Conservation (phyloP, 768 basidiomycete genomes). For the Antrodiella citrinella region DNA sequence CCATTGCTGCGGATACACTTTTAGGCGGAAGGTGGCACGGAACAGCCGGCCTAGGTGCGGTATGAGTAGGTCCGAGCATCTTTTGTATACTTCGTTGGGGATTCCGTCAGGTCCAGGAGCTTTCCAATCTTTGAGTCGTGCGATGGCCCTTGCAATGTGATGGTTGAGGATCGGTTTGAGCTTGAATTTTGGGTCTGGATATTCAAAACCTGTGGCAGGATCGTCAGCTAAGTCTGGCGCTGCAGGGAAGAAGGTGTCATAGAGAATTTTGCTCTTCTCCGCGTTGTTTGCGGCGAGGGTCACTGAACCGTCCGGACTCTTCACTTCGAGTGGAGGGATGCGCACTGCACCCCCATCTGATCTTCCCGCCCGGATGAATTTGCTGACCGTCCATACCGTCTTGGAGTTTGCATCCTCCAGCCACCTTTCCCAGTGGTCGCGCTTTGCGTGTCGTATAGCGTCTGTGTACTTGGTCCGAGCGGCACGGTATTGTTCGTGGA, state of each 20-base stretch:
- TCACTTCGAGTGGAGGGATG: slow-evolving; percentile 11
- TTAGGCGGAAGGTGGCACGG: slow-evolving; percentile 20
- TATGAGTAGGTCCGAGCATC: slow-evolving; percentile 17
- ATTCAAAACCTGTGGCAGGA: slow-evolving; percentile 13
- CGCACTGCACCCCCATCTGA: slow-evolving; percentile 11
- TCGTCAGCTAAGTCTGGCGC: no score
- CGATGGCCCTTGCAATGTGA: slow-evolving; percentile 21
- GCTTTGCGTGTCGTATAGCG: slow-evolving; percentile 14
- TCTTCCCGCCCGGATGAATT: slow-evolving; percentile 1
- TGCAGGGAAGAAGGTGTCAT: slow-evolving; percentile 22
- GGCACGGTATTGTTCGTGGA: slow-evolving; percentile 9
- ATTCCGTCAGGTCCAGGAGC: slow-evolving; percentile 22
- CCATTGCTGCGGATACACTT: slow-evolving; percentile 23
- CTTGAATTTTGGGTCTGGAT: slow-evolving; percentile 19
- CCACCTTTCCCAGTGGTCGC: slow-evolving; percentile 17
- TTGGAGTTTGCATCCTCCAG: slow-evolving; percentile 10
- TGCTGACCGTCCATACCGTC: slow-evolving; percentile 16
- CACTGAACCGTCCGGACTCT: neutral
- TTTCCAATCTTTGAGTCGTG: slow-evolving; percentile 27
- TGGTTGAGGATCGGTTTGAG: slow-evolving; percentile 16
- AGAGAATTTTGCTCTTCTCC: slow-evolving; percentile 13
- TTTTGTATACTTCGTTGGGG: slow-evolving; percentile 26
- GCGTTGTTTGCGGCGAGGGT: slow-evolving; percentile 1
- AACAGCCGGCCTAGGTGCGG: slow-evolving; percentile 23
- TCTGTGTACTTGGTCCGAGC: slow-evolving; percentile 9